Percentiles rank a stretch among this genome's conserved stretches.
phyloP scores from a whole-genome alignment of 2,329 filamentous ascomycete genomes.

The Eutypa lata region DNA sequence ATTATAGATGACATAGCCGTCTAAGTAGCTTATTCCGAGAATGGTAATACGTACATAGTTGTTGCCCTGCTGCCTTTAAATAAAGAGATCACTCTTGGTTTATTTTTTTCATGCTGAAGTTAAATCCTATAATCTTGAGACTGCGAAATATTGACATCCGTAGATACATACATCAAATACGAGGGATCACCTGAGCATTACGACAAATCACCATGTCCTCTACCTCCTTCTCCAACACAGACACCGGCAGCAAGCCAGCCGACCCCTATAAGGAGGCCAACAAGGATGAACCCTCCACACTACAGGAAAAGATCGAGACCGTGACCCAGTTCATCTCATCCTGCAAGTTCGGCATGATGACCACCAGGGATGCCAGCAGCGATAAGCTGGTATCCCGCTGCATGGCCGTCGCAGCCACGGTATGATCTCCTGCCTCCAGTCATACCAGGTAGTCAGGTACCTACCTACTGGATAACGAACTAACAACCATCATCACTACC shows the following conservation, averaged over 20 bases:
- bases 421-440: no score
- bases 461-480: no score
- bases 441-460: neutral
- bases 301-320: constrained; percentile 65
- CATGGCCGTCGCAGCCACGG: constrained; percentile 68
- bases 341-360: constrained; percentile 70
- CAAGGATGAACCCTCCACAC: constrained; percentile 49
- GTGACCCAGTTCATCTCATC: constrained; percentile 57
- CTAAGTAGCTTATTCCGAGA: no score
- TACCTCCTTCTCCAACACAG: constrained; percentile 55
- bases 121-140: no score
- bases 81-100: no score
- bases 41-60: no score
- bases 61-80: no score
- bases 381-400: constrained; percentile 60
- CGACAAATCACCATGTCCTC: constrained; percentile 45
- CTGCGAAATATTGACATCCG: no score
- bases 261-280: constrained; percentile 72
- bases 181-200: no score
- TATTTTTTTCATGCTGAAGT: no score
- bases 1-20: no score
- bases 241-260: constrained; percentile 59
- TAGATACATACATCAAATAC: no score
- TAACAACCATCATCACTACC: neutral
- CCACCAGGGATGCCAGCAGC: constrained; percentile 54